Percentiles rank a stretch among this genome's conserved stretches.
Conservation (phyloP, 306 rosid species). For the Sechiopsis laciniata region DNA sequence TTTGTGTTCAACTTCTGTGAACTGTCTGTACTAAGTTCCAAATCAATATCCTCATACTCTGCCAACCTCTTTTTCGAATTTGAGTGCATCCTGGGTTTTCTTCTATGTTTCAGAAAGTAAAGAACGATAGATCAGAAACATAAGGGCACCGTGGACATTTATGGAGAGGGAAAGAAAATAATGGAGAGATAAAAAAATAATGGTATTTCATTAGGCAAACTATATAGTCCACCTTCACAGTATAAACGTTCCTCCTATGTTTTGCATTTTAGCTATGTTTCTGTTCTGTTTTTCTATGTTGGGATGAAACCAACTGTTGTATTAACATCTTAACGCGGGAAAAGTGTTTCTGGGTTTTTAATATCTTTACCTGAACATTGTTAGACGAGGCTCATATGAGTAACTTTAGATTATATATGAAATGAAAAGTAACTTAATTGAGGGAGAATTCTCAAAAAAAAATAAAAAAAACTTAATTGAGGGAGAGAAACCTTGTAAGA, state of each 20-base stretch:
- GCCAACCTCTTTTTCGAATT: constrained; percentile 60
- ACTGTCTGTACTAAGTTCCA: constrained; percentile 22
- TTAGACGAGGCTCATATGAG: too few species aligned
- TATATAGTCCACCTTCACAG: not conserved
- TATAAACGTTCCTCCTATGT: not conserved
- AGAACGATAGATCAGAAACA: constrained; percentile 12
- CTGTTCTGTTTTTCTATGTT: not conserved
- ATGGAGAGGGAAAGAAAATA: not conserved
- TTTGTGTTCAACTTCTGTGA: constrained; percentile 19
- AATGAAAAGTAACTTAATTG: not conserved
- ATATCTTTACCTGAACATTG: too few species aligned
- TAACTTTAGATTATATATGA: too few species aligned
- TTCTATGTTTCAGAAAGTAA: constrained; percentile 35
- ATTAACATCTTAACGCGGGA: not conserved
- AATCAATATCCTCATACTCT: constrained; percentile 60
- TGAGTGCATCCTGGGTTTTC: constrained; percentile 61
- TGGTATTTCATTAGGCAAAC: not conserved
- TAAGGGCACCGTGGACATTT: not conserved
- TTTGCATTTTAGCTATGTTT: not conserved
- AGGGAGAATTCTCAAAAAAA: too few species aligned
- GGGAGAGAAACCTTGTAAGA: constrained; percentile 61
- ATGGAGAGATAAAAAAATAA: not conserved
- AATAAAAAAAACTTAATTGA: not conserved
- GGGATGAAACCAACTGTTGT: not conserved
- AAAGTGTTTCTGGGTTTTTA: too few species aligned